Base-by-base conservation (phyloP, 192 early-diverging fungal species). In the Endogone sp. region DNA sequence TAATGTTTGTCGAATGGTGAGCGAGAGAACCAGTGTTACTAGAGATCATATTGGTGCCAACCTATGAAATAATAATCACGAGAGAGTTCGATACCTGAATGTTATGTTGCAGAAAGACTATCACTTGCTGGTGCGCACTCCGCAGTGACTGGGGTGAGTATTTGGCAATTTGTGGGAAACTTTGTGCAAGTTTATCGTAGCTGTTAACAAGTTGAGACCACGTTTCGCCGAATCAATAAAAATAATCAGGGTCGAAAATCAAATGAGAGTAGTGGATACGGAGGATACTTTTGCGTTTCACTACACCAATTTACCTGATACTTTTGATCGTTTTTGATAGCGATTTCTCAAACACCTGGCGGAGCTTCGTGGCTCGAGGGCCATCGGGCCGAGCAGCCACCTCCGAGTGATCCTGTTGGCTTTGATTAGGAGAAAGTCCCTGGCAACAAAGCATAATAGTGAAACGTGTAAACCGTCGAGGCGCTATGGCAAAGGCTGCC, bases 311-410 rank as follows among this genome's bases (percentile, higher is more conserved):
- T 49, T 60, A 60, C 59, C 59, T 60, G 21, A 60, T 28, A 21
- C 21, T 60, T 21, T 60, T 23, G 0, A 60, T 26, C 8, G 59
- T 60, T 28, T 26, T 60, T 10, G 22, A 23, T 10, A 60, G 24
- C 0, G 59, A 60, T 21, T 60, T 60, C 21, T 23, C 59, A 26
- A 60, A 60, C 1, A 22, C 21, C 22, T 60, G 59, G 22, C 59
- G 59, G 59, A 60, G 59, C 21, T 60, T 60, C 59, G 22, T 60
- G 22, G 59, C 59, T 10, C 59, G 59, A 6, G 59, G 59, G 22
- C 59, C 59, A 11, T 60, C 59, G 24, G 59, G 59, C 37, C 16
- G 9, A 49, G 16, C 37, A 16, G 37, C 1, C 37, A 49, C 16
- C 37, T 49, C 37, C 37, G 37, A 49, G 6, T 49, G 37, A n/a